phyloP scores from a whole-genome alignment of 2,329 filamentous ascomycete species.

The Raffaelea albimanens region DNA sequence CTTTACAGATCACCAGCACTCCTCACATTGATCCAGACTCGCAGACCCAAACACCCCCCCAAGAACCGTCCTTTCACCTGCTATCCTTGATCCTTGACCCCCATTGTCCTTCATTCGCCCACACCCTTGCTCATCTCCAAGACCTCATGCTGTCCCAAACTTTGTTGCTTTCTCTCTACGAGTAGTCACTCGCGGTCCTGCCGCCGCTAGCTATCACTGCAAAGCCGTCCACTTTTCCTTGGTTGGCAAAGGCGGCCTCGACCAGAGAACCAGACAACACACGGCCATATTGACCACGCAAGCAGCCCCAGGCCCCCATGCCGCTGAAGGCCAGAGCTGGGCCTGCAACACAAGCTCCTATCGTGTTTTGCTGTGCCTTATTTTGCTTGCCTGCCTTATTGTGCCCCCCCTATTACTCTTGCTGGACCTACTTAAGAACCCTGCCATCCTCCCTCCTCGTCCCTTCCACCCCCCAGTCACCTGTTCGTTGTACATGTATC shows the following conservation, averaged over 20 bases:
- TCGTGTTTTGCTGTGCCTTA: neutral
- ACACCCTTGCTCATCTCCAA: conserved; percentile 10
- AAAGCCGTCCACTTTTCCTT: conserved; percentile 6
- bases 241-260: conserved; percentile 2
- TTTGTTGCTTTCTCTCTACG: neutral
- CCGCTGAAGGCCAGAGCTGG: too few relatives aligned
- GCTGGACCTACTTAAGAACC: conserved; percentile 19
- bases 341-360: conserved; percentile 7
- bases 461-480: conserved; percentile 3
- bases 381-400: neutral
- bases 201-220: too few relatives aligned
- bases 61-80: neutral
- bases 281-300: too few relatives aligned
- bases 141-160: conserved; percentile 5
- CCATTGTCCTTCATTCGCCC: conserved; percentile 9
- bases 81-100: conserved; percentile 8
- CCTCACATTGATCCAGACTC: neutral
- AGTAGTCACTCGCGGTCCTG: too few relatives aligned
- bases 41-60: too few relatives aligned
- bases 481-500: too few relatives aligned
- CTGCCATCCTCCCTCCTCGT: conserved; percentile 11
- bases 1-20: neutral
- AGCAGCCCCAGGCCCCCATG: neutral
- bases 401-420: conserved; percentile 15
- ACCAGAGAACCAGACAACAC: neutral